Percentiles rank a stretch among this genome's conserved stretches.
Evolutionary conservation across 306 rosid genomes (phyloP).

Genomic region (Lathyrus tuberosus): DNA sequence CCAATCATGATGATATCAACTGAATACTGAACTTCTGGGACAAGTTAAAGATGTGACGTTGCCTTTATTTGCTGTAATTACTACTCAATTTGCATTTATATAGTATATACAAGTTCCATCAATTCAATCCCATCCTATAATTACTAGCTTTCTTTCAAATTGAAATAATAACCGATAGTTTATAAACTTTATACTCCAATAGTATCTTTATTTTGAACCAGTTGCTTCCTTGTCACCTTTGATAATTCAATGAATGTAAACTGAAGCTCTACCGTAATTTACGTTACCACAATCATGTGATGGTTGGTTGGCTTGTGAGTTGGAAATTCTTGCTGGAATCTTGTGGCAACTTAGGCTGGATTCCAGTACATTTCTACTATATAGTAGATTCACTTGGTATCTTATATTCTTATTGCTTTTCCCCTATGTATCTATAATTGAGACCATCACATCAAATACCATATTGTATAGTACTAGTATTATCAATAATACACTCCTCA

Average conservation of each 20-base stretch:
- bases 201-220: not conserved
- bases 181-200: not conserved
- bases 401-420: slow-evolving; percentile 8
- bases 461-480: not conserved
- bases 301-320: not conserved
- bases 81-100: not conserved
- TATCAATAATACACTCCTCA: no score
- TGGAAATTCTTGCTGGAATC: slow-evolving; percentile 7
- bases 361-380: slow-evolving; percentile 19
- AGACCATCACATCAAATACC: not conserved
- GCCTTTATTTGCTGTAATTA: slow-evolving; percentile 16
- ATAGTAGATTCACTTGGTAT: slow-evolving; percentile 9
- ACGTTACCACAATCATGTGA: slow-evolving; percentile 28
- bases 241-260: slow-evolving; percentile 21
- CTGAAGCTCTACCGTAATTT: not conserved
- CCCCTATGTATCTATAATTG: not conserved
- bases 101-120: slow-evolving; percentile 31
- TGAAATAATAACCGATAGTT: not conserved
- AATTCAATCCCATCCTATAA: slow-evolving; percentile 19
- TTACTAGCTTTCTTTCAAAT: not conserved
- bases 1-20: slow-evolving; percentile 39
- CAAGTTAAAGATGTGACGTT: slow-evolving; percentile 34
- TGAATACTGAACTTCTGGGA: slow-evolving; percentile 17
- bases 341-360: slow-evolving; percentile 30
- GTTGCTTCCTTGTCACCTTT: not conserved